Evolutionary conservation across 805 yeast genomes (phyloP), one percentile per base, ranked within the genome.

Genomic region (Lipomyces chichibuensis): DNA sequence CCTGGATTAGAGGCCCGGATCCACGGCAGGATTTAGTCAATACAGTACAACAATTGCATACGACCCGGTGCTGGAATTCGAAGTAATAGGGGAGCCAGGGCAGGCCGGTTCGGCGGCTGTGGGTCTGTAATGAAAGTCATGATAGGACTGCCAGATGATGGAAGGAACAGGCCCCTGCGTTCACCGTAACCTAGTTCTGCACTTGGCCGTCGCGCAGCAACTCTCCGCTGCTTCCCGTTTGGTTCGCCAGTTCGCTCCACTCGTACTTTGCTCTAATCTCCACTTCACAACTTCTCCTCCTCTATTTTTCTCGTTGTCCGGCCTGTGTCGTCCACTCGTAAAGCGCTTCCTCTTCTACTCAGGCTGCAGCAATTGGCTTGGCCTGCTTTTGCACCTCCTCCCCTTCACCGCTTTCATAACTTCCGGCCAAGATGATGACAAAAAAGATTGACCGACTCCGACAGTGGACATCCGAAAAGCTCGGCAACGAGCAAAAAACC

Each of bases 401-500:
- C 23, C 49, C 1, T 2, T 43, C 49, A 23, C 49, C 49, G 49
- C 20, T n/a, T 43, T 43, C 9, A 23, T 17, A 17, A 43, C 49
- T 17, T 0, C 9, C 23, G 11, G 49, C 65, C 39, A 68, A 63
- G 62, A 56, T 67, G 46, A 68, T 68, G 71, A 59, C 66, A 46
- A 68, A 68, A 54, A 59, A 58, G 33, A 69, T 71, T 9, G 73
- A 70, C 67, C 72, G 72, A 51, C 53, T 71, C 35, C 61, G 64
- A 43, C 73, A 68, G 43, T 71, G 73, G 73, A 71, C 73, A 27
- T 65, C 70, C 25, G 73, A 71, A 62, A 65, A 65, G 61, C 66
- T 71, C 25, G 73, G 73, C 57, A 71, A 71, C 61, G 73, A 71
- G 62, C 73, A 70, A 52, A 67, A 65, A 56, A 71, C 73, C 32